Evolutionary conservation across 2,329 filamentous ascomycete species (phyloP).

Genomic region (Aspergillus glaucus): DNA sequence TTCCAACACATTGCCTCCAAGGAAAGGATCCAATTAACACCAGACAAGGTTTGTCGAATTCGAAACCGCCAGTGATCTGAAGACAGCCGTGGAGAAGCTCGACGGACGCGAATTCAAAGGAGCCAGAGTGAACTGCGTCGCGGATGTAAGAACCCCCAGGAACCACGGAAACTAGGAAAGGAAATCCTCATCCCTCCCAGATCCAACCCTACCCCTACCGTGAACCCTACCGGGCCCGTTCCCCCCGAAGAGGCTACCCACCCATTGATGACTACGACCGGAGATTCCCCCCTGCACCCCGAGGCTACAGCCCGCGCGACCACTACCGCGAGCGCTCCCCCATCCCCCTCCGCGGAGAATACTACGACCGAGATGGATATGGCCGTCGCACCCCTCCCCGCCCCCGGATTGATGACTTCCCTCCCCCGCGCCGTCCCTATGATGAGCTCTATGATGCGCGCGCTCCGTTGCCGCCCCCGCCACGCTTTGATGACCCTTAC

Average conservation of each 20-base stretch:
- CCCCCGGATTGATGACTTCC: constrained; percentile 72
- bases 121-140: constrained; percentile 72
- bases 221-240: constrained; percentile 73
- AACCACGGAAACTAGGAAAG: constrained; percentile 14
- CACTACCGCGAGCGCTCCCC: constrained; percentile 82
- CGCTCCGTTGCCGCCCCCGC: constrained; percentile 46
- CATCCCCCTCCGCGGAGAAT: constrained; percentile 65
- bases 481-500: constrained; percentile 55
- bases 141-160: constrained; percentile 61
- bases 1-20: constrained; percentile 19
- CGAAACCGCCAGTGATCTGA: constrained; percentile 83
- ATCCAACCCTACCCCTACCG: constrained; percentile 57
- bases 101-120: constrained; percentile 92
- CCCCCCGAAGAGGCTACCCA: constrained; percentile 62
- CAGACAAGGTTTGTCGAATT: constrained; percentile 84
- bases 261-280: constrained; percentile 75
- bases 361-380: constrained; percentile 74
- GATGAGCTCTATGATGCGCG: constrained; percentile 56
- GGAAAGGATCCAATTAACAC: constrained; percentile 18
- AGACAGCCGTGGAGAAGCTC: constrained; percentile 88
- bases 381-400: constrained; percentile 75
- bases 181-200: constrained; percentile 41
- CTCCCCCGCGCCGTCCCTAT: constrained; percentile 50
- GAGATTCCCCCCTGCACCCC: constrained; percentile 63
- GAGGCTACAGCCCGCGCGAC: constrained; percentile 78